Base-by-base conservation (phyloP, 1,284 basidiomycete species). In the Puccinia hordei region DNA sequence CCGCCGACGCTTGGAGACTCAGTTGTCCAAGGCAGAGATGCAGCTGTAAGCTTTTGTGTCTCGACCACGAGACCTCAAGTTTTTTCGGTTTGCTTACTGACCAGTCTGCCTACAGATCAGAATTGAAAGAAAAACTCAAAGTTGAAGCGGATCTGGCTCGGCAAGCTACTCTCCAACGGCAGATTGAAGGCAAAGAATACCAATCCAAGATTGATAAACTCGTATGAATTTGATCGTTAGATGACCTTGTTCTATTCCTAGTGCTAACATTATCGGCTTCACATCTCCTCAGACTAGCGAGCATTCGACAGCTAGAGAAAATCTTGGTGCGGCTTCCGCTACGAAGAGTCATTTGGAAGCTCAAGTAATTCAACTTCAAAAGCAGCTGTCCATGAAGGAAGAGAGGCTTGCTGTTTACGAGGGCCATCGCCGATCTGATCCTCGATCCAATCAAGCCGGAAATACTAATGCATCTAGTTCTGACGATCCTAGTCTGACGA, bases 371-470 rank as follows among this genome's bases (percentile, higher is more conserved):
- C 91, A 92, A 55, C 87, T 95, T 22, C 87, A 88, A 6, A 89
- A 89, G 66, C 91, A 93, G 83, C 86, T 93, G 12, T 90, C 92
- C 82, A 91, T 92, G 51, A 90, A 91, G 81, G 89, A 91, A 76
- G 92, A 94, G 87, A 94, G 93, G 86, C 88, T 95, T 33, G 88
- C 92, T 4, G 92, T 95, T 1, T 95, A 94, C 83, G 93, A 95
- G 85, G 90, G 93, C 82, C 55, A 33, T 81, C 53, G 76, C 82
- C 44, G 61, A 19, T 41, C 75, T 76, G 46, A 69, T 41, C 74
- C 75, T 72, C 49, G 53, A 17, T 65, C 57, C 22, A 41, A 53
- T 46, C 73, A 46, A 53, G 49, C 71, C 6, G 65, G 63, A 33
- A 30, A 33, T 27, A 35, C 1, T 19, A 35, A 61, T 22, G 61